phyloP scores from a whole-genome alignment of 2,329 filamentous ascomycete genomes.

The Arthrobotrys megalospora region DNA sequence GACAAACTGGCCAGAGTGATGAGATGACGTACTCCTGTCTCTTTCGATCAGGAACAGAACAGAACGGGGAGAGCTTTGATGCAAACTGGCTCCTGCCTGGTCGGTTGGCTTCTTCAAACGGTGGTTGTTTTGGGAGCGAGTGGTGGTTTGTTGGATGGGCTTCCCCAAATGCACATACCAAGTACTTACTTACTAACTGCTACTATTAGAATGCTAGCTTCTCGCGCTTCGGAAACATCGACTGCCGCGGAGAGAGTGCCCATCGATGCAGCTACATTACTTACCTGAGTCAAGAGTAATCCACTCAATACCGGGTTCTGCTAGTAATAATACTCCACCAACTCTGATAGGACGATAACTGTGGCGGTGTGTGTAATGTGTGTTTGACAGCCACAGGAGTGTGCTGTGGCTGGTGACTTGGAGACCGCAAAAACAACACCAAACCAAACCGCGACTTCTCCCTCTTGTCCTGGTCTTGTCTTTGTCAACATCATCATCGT shows the following conservation, averaged over 20 bases:
- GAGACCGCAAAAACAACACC: constrained; percentile 58
- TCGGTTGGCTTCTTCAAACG: neutral
- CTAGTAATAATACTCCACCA: neutral
- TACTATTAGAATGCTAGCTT: too few species aligned
- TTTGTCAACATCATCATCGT: constrained; percentile 20
- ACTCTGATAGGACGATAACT: neutral
- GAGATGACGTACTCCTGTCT: constrained; percentile 34
- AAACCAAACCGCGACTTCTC: constrained; percentile 25
- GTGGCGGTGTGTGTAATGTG: neutral
- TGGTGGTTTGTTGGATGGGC: constrained; percentile 22
- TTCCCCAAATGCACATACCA: neutral
- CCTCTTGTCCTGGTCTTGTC: neutral
- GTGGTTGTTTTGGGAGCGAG: constrained; percentile 5
- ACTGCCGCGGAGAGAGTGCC: neutral
- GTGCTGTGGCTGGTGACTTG: constrained; percentile 51
- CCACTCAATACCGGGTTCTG: too few species aligned
- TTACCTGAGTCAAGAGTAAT: neutral
- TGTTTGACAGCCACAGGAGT: constrained; percentile 5
- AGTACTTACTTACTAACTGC: too few species aligned
- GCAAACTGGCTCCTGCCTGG: neutral
- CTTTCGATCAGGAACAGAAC: neutral
- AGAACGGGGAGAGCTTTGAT: neutral
- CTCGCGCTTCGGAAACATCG: constrained; percentile 10
- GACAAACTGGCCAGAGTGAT: constrained; percentile 30
- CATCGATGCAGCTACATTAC: constrained; percentile 12